Evolutionary conservation across 148 eudicot species (phyloP), one percentile per base, ranked within the genome.

Genomic region (Tetragonia tetragonoides): DNA sequence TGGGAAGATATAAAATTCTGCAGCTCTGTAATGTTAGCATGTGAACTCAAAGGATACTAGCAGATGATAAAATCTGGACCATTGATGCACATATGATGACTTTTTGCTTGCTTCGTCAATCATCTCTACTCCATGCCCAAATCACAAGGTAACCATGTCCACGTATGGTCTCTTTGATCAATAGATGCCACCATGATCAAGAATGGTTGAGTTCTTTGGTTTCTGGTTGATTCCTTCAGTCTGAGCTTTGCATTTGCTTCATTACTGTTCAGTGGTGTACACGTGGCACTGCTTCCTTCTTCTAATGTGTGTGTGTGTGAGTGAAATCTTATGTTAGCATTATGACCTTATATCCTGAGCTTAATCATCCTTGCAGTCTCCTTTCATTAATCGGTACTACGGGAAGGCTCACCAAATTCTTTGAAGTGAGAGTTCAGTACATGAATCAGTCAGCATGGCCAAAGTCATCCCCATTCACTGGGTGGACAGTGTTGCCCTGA

Each of bases 371-470:
- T n/a, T 84, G 87, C 94, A 95, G 98, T 83, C 93, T 57, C 82
- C 87, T 7, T 95, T 89, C 79, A 92, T 95, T 66, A 95, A 95
- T 83, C 84, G 98, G 80, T 95, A 95, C 75, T 95, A 95, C n/a
- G 92, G 98, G 80, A 95, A 95, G 83, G 98, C 98, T 42, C 94
- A 95, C 75, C 66, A 75, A 78, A 83, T 95, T 76, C 69, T 95
- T 5, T 95, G 84, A 87, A 63, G 62, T 15, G 10, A 23, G 70
- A 72, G 56, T 14, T 46, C 16, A 17, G 12, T 42, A 17, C 15
- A 23, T 15, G 70, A 74, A 42, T 38, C 67, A 3, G 23, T 16
- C 47, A 37, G 63, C 57, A 46, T 41, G 10, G 21, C 60, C 4
- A 15, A 47, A 28, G 60, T 63, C 23, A 5, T 68, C 64, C 28